phyloP scores from a whole-genome alignment of 2,329 filamentous ascomycete species.

The Fusarium oxysporum region DNA sequence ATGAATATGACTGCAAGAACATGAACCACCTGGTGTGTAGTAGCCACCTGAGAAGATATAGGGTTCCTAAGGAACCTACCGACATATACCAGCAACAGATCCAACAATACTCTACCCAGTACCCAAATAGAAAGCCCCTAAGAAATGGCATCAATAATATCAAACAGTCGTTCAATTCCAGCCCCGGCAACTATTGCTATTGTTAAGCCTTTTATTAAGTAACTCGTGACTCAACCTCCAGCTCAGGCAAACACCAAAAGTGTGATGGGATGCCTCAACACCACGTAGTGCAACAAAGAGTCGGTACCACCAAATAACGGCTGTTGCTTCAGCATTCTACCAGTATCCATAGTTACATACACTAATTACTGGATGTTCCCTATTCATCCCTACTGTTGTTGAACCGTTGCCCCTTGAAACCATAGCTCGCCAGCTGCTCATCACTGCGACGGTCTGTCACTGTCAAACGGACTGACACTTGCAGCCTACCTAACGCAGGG shows the following conservation, averaged over 20 bases:
- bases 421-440: constrained; percentile 14
- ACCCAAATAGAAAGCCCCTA: neutral
- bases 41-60: neutral
- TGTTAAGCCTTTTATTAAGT: neutral
- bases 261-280: constrained; percentile 26
- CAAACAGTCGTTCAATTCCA: neutral
- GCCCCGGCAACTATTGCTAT: neutral
- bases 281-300: constrained; percentile 26
- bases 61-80: neutral
- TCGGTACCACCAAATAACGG: constrained; percentile 29
- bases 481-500: neutral
- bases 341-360: neutral
- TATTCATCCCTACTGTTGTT: constrained; percentile 12
- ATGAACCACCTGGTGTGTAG: neutral
- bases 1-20: neutral
- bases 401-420: constrained; percentile 36
- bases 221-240: constrained; percentile 1
- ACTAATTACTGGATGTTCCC: neutral
- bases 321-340: constrained; percentile 15
- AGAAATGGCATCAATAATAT: neutral
- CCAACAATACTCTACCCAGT: no score
- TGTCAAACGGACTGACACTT: constrained; percentile 2
- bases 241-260: constrained; percentile 31
- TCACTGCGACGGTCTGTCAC: constrained; percentile 16
- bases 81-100: neutral